A percentile compares a stretch with the other conserved stretches of the same genome.
phyloP scores from a whole-genome alignment of 1,284 basidiomycete species.

The Trametes pubescens region DNA sequence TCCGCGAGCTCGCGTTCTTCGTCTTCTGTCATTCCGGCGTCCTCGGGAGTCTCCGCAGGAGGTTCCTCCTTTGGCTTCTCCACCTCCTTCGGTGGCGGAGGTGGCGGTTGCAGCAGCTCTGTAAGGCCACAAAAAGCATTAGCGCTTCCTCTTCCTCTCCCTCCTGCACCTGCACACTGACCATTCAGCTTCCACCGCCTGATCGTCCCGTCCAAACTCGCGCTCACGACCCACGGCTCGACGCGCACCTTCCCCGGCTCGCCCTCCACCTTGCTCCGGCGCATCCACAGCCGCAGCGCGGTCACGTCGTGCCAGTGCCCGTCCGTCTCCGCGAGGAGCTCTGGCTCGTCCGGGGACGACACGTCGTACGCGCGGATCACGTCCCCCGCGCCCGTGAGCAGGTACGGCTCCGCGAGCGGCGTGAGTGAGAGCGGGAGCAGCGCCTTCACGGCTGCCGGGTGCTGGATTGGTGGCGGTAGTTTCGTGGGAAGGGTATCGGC shows the following conservation, averaged over 20 bases:
- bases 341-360: slow-evolving; percentile 67
- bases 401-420: slow-evolving; percentile 68
- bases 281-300: slow-evolving; percentile 75
- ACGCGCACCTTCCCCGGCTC: slow-evolving; percentile 50
- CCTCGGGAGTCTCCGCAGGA: slow-evolving; percentile 15
- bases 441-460: slow-evolving; percentile 74
- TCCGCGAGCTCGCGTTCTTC: slow-evolving; percentile 85
- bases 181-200: slow-evolving; percentile 83
- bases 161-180: too few relatives aligned
- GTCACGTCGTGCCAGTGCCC: slow-evolving; percentile 91
- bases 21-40: slow-evolving; percentile 65
- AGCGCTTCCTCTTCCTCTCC: not conserved
- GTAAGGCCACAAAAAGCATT: not conserved
- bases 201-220: slow-evolving; percentile 86
- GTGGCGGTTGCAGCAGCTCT: slow-evolving; percentile 62
- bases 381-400: slow-evolving; percentile 86
- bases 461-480: slow-evolving; percentile 61
- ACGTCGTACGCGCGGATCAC: slow-evolving; percentile 79
- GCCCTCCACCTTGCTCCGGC: slow-evolving; percentile 52
- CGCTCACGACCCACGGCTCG: slow-evolving; percentile 83
- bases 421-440: slow-evolving; percentile 74
- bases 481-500: slow-evolving; percentile 34
- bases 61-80: slow-evolving; percentile 35
- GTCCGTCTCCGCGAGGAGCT: slow-evolving; percentile 73
- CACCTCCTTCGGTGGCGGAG: slow-evolving; percentile 49